Evolutionary conservation across 2,329 filamentous ascomycete genomes (phyloP), one percentile per base, ranked within the genome.

Genomic region (Didymellaceae sp.): DNA sequence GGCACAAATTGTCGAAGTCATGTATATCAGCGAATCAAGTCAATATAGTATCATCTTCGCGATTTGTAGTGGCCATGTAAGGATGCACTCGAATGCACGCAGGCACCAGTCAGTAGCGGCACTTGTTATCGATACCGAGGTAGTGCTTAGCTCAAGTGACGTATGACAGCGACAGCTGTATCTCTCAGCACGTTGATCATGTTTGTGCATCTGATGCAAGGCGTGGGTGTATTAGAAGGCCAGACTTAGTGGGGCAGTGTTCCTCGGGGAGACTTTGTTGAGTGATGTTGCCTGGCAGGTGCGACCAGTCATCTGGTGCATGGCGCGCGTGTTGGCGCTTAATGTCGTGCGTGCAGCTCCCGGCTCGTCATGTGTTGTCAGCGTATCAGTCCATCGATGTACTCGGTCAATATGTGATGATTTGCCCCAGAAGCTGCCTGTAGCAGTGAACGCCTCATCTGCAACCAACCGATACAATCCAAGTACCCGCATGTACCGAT

Each of bases 391-490:
- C 48, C 58, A 58, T 57, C 58, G 43, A 61, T 58, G 58, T 57
- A 64, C 58, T 59, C 47, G 40, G 58, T 55, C 66, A 67, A 58
- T 66, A 71, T 71, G 67, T 70, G 65, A 71, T 58, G 37, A 47
- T 53, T 40, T 24, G 21, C n/a, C 38, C 34, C 34, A 48, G 55
- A 55, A 52, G 65, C 65, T 68, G 67, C 67, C 66, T 54, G 45
- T 58, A 62, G 68, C 68, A 68, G 68, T 57, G 45, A 50, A 50
- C 49, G 38, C 44, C 43, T 52, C 39, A 53, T 44, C 31, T 45
- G 35, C 46, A 25, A 55, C 38, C 9, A 39, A 30, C 24, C 18
- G 42, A 34, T 6, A 40, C 35, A 28, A 18, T 17, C 31, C 10
- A 18, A n/a, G 20, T 20, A 18, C 40, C n/a, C 31, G 34, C 43